These are phyloP conservation scores for Mycena epipterygia DNA, from an alignment of 768 basidiomycete genomes.

Conservation along the genomic window DNA sequence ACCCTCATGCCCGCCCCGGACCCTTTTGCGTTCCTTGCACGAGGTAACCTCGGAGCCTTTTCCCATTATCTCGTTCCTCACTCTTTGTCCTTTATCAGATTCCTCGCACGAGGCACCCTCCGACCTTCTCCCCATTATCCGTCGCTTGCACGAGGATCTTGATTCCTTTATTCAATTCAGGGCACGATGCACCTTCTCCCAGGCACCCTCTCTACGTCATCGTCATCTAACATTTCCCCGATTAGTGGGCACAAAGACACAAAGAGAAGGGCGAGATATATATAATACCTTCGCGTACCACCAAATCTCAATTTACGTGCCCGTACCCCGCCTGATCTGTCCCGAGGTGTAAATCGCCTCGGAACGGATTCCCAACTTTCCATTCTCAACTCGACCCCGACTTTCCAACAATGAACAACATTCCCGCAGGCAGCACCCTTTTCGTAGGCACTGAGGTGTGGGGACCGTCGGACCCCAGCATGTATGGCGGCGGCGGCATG, in stretches of 20 bases:
- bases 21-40: background rate
- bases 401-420: constrained; percentile 1
- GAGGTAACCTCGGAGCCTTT: background rate
- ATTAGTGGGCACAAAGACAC: too few relatives aligned
- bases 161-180: background rate
- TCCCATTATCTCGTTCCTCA: background rate
- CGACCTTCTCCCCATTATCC: background rate
- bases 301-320: background rate
- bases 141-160: background rate
- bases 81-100: background rate
- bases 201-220: too few relatives aligned
- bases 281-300: background rate
- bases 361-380: background rate
- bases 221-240: too few relatives aligned
- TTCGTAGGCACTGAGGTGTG: background rate
- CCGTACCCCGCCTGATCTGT: background rate
- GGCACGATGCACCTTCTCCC: background rate
- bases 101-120: background rate
- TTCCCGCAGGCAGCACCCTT: background rate
- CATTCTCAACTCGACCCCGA: background rate
- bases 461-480: background rate
- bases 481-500: background rate
- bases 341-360: constrained; percentile 7
- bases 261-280: background rate
- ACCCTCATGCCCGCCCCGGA: too few relatives aligned